Evolutionary conservation across 176 grass and related monocot species (phyloP).

Genomic region (Eleusine indica): DNA sequence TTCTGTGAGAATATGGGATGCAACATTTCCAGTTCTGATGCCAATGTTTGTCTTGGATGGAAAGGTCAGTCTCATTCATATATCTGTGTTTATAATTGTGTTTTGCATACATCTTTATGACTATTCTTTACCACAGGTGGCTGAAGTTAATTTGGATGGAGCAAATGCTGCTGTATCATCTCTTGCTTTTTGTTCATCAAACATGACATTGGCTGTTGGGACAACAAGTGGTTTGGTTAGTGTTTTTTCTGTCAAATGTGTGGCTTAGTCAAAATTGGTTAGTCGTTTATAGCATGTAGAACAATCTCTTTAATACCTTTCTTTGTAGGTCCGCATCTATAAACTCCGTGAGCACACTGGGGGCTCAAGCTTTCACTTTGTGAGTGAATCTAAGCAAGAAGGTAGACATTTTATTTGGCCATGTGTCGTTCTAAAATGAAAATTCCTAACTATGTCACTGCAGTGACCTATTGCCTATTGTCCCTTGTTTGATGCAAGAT

Average conservation of each 20-base stretch:
- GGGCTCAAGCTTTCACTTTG: conserved; percentile 78
- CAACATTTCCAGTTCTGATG: conserved; percentile 75
- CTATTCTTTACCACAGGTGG: conserved; percentile 54
- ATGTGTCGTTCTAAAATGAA: background rate
- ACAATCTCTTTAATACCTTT: conserved; percentile 28
- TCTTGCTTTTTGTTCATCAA: conserved; percentile 70
- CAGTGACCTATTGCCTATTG: conserved; percentile 1
- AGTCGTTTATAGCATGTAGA: conserved; percentile 13
- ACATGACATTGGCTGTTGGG: conserved; percentile 82
- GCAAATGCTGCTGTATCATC: conserved; percentile 71
- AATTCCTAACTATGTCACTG: background rate
- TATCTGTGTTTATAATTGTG: conserved; percentile 11
- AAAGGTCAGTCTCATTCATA: conserved; percentile 57
- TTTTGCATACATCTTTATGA: background rate
- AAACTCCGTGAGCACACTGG: conserved; percentile 67
- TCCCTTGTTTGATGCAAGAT: conserved; percentile 7
- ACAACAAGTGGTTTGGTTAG: conserved; percentile 92
- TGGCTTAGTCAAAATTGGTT: conserved; percentile 32
- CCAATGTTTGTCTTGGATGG: conserved; percentile 84
- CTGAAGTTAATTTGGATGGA: conserved; percentile 63
- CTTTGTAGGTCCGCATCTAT: conserved; percentile 81
- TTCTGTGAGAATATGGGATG: conserved; percentile 96
- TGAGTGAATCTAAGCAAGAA: conserved; percentile 76
- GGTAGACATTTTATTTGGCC: conserved; percentile 59
- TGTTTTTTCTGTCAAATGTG: conserved; percentile 38